Evolutionary conservation across 2,329 filamentous ascomycete species (phyloP).

Genomic region (Tolypocladium ovalisporum): DNA sequence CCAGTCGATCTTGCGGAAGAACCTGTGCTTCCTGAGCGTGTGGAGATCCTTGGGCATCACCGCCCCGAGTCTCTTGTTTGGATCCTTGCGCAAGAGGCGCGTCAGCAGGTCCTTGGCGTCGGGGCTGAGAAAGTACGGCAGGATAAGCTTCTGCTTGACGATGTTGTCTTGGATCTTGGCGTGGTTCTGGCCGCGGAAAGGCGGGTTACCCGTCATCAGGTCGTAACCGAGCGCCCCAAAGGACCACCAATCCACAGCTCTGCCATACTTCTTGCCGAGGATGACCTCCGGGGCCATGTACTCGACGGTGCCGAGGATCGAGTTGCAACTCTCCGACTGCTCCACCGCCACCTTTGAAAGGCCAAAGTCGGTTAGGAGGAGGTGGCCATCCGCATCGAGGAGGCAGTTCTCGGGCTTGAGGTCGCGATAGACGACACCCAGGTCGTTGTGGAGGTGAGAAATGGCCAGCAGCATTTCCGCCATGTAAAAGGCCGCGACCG

Average conservation of each 20-base stretch:
- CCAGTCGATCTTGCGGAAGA: constrained; percentile 98
- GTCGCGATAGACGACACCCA: constrained; percentile 93
- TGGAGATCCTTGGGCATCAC: constrained; percentile 82
- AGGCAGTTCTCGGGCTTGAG: constrained; percentile 97
- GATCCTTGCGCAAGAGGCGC: constrained; percentile 83
- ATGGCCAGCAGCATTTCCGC: constrained; percentile 93
- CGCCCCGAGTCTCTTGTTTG: constrained; percentile 75
- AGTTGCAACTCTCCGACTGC: constrained; percentile 58
- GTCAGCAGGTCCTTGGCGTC: constrained; percentile 93
- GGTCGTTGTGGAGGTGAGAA: constrained; percentile 80
- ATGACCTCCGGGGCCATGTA: constrained; percentile 99
- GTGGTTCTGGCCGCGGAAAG: constrained; percentile 84
- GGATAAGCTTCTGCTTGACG: constrained; percentile 74
- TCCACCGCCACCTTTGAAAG: constrained; percentile 88
- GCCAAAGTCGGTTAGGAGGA: constrained; percentile 92
- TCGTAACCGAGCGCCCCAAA: constrained; percentile 88
- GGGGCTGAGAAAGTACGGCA: constrained; percentile 83
- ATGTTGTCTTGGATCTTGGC: constrained; percentile 96
- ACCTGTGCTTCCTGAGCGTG: constrained; percentile 82
- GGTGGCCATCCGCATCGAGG: constrained; percentile 79
- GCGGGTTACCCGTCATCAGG: constrained; percentile 81
- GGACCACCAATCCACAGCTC: constrained; percentile 97
- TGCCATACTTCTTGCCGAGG: constrained; percentile 78
- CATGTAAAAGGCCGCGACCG: constrained; percentile 92
- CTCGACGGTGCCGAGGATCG: constrained; percentile 86